Conservation (phyloP, 768 basidiomycete species). For the Serpula lacrymans region DNA sequence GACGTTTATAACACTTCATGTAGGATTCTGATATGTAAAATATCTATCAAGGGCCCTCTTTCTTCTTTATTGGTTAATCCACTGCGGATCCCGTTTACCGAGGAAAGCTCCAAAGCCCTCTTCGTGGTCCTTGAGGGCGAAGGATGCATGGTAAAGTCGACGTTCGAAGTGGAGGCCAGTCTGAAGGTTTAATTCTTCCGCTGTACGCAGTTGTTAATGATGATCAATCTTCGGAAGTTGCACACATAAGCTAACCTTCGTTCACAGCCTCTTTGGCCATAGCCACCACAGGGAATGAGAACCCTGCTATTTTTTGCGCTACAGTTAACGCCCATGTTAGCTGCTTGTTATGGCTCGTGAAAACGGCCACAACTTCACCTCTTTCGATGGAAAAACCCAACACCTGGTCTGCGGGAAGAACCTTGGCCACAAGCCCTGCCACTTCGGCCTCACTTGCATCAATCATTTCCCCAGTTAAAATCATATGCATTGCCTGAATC, state of each 20-base stretch:
- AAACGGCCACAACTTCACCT: slow-evolving; percentile 15
- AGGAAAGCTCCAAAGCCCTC: slow-evolving; percentile 50
- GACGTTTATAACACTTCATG: too few relatives aligned
- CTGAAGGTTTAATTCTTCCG: slow-evolving; percentile 43
- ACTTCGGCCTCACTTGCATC: slow-evolving; percentile 42
- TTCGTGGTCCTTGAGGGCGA: slow-evolving; percentile 44
- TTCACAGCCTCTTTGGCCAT: slow-evolving; percentile 53
- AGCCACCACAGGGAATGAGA: slow-evolving; percentile 26
- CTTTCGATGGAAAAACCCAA: slow-evolving; percentile 42
- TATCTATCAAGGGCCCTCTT: too few relatives aligned
- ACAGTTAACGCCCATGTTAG: background rate
- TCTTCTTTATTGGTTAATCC: slow-evolving; percentile 39
- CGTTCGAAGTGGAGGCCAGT: slow-evolving; percentile 46
- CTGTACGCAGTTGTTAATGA: slow-evolving; percentile 21
- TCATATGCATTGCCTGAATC: slow-evolving; percentile 53
- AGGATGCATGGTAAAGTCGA: slow-evolving; percentile 47
- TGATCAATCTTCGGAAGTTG: background rate
- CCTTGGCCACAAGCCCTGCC: slow-evolving; percentile 46
- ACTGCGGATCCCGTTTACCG: slow-evolving; percentile 43
- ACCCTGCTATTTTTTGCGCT: slow-evolving; percentile 30
- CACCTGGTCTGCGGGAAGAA: slow-evolving; percentile 38
- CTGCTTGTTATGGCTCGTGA: too few relatives aligned
- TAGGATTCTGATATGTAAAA: too few relatives aligned
- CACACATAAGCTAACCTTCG: slow-evolving; percentile 25
- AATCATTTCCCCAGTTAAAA: slow-evolving; percentile 47